A percentile compares a stretch with the other conserved stretches of the same genome.
Conservation (phyloP, 2,329 filamentous ascomycete genomes). For the Colletotrichum tofieldiae region DNA sequence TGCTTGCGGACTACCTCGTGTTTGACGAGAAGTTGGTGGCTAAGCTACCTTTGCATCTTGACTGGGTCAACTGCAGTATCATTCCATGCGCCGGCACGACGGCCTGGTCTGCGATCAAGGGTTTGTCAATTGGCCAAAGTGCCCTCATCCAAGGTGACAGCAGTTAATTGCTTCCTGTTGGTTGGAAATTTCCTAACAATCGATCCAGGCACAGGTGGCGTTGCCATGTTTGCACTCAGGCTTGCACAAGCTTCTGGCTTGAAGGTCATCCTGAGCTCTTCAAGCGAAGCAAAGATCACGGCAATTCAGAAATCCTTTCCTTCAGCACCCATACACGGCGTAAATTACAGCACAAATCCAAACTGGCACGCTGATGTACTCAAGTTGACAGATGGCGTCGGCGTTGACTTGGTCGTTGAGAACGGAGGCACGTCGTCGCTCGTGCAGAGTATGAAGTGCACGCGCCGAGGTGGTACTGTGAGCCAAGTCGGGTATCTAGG, state of each 20-base stretch:
- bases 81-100: neutral
- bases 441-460: neutral
- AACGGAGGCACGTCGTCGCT: neutral
- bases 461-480: neutral
- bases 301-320: neutral
- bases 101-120: neutral
- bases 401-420: neutral
- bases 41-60: neutral
- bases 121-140: neutral
- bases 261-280: neutral
- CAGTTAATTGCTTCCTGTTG: too few species aligned
- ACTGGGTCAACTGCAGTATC: conserved; percentile 1
- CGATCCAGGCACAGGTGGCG: neutral
- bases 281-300: neutral
- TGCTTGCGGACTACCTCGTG: neutral
- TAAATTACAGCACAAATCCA: neutral
- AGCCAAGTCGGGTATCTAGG: neutral
- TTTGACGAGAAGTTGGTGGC: neutral
- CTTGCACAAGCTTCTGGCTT: neutral
- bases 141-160: neutral
- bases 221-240: neutral
- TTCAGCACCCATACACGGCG: neutral
- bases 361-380: neutral
- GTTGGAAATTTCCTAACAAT: neutral
- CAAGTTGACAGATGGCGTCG: neutral